phyloP scores from a whole-genome alignment of 2,329 filamentous ascomycete species.

The Fonsecaea pugnacius region DNA sequence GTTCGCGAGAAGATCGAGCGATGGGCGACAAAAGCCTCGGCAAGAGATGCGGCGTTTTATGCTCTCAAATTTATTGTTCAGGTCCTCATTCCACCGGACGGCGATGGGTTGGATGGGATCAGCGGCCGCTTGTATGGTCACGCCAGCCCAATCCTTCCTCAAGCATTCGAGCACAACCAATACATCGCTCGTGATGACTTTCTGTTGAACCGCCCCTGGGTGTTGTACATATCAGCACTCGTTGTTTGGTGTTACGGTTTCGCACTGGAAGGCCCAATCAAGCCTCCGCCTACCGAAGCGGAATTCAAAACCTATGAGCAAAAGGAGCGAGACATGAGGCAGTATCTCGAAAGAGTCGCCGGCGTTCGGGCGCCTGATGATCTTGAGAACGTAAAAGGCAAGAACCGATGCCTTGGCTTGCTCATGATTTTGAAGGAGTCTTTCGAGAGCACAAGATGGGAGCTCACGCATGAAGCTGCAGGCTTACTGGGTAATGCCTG shows the following conservation, averaged over 20 bases:
- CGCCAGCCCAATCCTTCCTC: constrained; percentile 38
- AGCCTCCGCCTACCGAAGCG: constrained; percentile 49
- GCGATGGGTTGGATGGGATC: constrained; percentile 41
- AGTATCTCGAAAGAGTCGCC: constrained; percentile 74
- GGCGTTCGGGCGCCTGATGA: constrained; percentile 76
- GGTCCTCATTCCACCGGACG: constrained; percentile 68
- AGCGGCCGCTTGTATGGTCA: constrained; percentile 43
- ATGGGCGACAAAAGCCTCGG: constrained; percentile 87
- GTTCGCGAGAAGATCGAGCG: constrained; percentile 77
- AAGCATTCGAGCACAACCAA: constrained; percentile 46
- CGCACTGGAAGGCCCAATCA: constrained; percentile 79
- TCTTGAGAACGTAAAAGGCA: constrained; percentile 70
- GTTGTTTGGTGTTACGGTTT: constrained; percentile 96
- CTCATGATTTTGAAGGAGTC: constrained; percentile 79
- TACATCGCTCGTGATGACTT: constrained; percentile 89
- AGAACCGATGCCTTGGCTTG: constrained; percentile 82
- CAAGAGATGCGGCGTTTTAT: constrained; percentile 89
- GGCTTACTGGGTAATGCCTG: constrained; percentile 81
- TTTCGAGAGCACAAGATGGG: constrained; percentile 85
- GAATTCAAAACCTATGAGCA: constrained; percentile 65
- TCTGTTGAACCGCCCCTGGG: constrained; percentile 89
- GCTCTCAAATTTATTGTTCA: constrained; percentile 84
- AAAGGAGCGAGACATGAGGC: constrained; percentile 76
- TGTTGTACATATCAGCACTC: constrained; percentile 87
- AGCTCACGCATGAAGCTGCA: constrained; percentile 85